These are phyloP conservation scores for Ambrosiella cleistominuta DNA, from an alignment of 2,329 filamentous ascomycete genomes.

Conservation along the genomic window DNA sequence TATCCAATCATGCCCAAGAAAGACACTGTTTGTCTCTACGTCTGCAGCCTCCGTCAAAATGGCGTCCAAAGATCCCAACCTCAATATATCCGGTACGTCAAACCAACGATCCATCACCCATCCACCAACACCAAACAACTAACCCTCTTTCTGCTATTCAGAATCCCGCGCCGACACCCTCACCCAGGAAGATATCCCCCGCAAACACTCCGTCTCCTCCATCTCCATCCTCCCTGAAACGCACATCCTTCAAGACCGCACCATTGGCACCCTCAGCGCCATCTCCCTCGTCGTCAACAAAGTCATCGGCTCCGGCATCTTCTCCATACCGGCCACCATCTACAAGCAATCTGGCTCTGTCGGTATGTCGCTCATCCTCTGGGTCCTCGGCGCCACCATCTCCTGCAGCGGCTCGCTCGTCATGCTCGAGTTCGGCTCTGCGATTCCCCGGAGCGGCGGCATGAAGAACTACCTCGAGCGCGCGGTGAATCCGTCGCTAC, in stretches of 20 bases:
- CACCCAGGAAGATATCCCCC: neutral
- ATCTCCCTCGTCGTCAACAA: slow-evolving; percentile 40
- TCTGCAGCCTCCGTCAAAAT: neutral
- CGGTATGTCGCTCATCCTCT: slow-evolving; percentile 18
- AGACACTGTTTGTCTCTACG: too few relatives aligned
- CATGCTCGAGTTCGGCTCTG: slow-evolving; percentile 45
- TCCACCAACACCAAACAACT: too few relatives aligned
- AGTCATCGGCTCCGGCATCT: slow-evolving; percentile 40
- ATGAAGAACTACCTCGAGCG: slow-evolving; percentile 51
- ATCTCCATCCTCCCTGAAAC: neutral
- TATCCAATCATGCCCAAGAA: too few relatives aligned
- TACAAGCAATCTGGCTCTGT: slow-evolving; percentile 35
- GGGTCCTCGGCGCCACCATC: slow-evolving; percentile 26
- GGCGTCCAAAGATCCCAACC: slow-evolving; percentile 1
- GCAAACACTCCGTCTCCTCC: neutral
- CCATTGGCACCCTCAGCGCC: slow-evolving; percentile 34
- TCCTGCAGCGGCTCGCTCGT: slow-evolving; percentile 42
- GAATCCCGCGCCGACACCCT: neutral
- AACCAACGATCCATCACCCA: too few relatives aligned
- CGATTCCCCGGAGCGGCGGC: slow-evolving; percentile 43
- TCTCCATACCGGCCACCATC: slow-evolving; percentile 36
- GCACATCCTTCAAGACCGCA: slow-evolving; percentile 16
- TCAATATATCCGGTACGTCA: slow-evolving; percentile 2
- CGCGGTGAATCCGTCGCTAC: slow-evolving; percentile 39
- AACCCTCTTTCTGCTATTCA: neutral